These are phyloP conservation scores for Melocanna baccifera DNA, from an alignment of 176 grass and related monocot species.

Conservation along the genomic window DNA sequence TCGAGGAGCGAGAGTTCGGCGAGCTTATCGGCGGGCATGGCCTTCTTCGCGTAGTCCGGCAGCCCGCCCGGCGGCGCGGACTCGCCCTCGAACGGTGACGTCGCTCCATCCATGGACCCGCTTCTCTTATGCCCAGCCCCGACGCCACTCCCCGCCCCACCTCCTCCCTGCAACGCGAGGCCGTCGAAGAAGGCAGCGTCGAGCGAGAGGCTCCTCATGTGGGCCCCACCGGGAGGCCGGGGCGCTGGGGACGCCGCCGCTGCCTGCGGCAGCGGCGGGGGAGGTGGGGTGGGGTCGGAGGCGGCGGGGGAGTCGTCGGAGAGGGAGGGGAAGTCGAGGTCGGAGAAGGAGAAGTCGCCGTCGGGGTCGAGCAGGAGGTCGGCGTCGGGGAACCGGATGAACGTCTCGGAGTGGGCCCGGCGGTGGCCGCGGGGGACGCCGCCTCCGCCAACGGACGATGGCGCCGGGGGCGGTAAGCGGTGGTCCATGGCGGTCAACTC, in stretches of 20 bases:
- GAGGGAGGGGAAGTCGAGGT: conserved; percentile 89
- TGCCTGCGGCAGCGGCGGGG: not conserved
- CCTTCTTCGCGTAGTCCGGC: conserved; percentile 92
- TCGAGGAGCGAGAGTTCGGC: conserved; percentile 78
- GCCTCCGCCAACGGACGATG: conserved; percentile 16
- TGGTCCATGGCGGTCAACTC: conserved; percentile 43
- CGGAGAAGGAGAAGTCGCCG: conserved; percentile 81
- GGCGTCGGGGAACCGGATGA: conserved; percentile 79
- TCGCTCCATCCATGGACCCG: conserved; percentile 76
- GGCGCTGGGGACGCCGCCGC: not conserved
- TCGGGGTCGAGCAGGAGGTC: conserved; percentile 78
- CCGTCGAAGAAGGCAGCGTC: conserved; percentile 91
- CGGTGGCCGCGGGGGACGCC: conserved; percentile 51
- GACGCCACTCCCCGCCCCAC: not conserved
- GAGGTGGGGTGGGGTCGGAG: conserved; percentile 42
- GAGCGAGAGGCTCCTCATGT: conserved; percentile 77
- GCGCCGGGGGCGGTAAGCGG: conserved; percentile 41
- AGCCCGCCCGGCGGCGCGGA: conserved; percentile 36
- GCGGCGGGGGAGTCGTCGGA: conserved; percentile 71
- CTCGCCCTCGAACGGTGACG: conserved; percentile 72
- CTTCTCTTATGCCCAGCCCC: conserved; percentile 62
- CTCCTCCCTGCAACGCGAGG: conserved; percentile 55
- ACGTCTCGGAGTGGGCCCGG: conserved; percentile 80
- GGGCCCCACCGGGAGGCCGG: conserved; percentile 31
- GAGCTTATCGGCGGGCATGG: conserved; percentile 65